Evolutionary conservation across 2,329 filamentous ascomycete genomes (phyloP).

Genomic region (Zasmidium citrigriseum): DNA sequence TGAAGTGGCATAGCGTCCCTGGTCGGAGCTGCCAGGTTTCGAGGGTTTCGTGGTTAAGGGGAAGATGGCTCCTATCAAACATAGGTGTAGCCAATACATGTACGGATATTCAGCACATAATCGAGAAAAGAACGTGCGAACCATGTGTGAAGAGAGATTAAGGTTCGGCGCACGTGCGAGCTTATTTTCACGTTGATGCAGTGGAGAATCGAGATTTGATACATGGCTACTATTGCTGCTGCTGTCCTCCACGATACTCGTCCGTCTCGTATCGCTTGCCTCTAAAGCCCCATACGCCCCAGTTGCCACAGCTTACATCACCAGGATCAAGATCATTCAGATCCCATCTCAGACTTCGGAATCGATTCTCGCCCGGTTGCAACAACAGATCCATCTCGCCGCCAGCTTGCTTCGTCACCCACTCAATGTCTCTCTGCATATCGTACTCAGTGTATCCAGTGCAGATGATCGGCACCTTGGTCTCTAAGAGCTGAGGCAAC

Average conservation of each 20-base stretch:
- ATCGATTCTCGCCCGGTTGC: slow-evolving; percentile 89
- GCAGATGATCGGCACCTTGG: slow-evolving; percentile 89
- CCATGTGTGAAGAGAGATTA: too few species aligned
- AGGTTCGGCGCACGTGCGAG: too few species aligned
- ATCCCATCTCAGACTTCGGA: slow-evolving; percentile 94
- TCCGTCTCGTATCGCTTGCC: slow-evolving; percentile 85
- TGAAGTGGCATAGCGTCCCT: neutral
- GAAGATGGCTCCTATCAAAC: neutral
- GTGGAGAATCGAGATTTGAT: neutral
- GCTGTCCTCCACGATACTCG: slow-evolving; percentile 27
- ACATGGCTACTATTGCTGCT: neutral
- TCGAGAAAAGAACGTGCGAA: neutral
- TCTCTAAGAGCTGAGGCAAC: slow-evolving; percentile 84
- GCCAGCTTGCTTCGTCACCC: slow-evolving; percentile 79
- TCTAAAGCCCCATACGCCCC: slow-evolving; percentile 95
- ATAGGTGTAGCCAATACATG: neutral
- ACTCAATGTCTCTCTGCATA: slow-evolving; percentile 88
- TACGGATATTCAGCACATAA: neutral
- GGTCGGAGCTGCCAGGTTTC: neutral
- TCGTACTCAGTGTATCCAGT: slow-evolving; percentile 97
- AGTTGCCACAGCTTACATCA: slow-evolving; percentile 93
- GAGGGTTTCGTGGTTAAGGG: neutral
- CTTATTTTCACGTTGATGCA: neutral
- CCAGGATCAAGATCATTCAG: slow-evolving; percentile 93
- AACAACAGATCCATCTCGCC: slow-evolving; percentile 92